Percentiles rank a stretch among this genome's conserved stretches.
Conservation (phyloP, 1,284 basidiomycete species). For the Prillingera fragicola region DNA sequence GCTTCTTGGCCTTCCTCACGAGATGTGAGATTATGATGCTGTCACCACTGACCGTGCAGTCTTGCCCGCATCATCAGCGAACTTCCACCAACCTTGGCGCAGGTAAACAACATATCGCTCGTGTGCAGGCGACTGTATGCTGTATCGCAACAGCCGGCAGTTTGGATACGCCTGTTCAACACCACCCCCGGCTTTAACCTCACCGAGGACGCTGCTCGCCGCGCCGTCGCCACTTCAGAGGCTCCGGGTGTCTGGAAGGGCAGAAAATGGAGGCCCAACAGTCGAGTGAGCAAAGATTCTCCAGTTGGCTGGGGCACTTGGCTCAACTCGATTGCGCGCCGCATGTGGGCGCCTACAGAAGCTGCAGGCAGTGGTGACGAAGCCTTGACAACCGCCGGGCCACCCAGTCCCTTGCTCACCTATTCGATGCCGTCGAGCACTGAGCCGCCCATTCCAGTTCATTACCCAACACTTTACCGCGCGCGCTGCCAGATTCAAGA, state of each 20-base stretch:
- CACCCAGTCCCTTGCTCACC: too few relatives aligned
- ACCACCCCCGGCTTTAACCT: conserved; percentile 16
- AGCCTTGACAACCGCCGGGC: too few relatives aligned
- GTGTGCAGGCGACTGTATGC: conserved; percentile 22
- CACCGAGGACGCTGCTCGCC: neutral
- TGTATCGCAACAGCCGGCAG: conserved; percentile 21
- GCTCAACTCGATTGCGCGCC: too few relatives aligned
- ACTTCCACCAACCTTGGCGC: conserved; percentile 21
- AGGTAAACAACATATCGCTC: conserved; percentile 16
- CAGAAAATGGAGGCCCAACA: conserved; percentile 5
- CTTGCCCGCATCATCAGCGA: conserved; percentile 24
- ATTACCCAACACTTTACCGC: conserved; percentile 36
- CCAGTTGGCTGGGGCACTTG: too few relatives aligned
- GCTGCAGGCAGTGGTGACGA: too few relatives aligned
- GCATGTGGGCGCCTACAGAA: too few relatives aligned
- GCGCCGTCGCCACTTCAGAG: conserved; percentile 10
- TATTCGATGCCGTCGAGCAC: too few relatives aligned
- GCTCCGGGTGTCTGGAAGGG: conserved; percentile 23
- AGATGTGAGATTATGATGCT: conserved; percentile 25
- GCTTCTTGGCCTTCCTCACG: conserved; percentile 31
- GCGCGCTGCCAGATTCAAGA: conserved; percentile 17
- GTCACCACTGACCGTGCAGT: conserved; percentile 14
- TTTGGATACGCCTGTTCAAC: conserved; percentile 29
- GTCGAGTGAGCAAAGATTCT: too few relatives aligned
- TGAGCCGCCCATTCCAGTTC: conserved; percentile 21